These are phyloP conservation scores for Pigoraptor vietnamica DNA, from an alignment of 78 protist genomes.

Conservation along the genomic window DNA sequence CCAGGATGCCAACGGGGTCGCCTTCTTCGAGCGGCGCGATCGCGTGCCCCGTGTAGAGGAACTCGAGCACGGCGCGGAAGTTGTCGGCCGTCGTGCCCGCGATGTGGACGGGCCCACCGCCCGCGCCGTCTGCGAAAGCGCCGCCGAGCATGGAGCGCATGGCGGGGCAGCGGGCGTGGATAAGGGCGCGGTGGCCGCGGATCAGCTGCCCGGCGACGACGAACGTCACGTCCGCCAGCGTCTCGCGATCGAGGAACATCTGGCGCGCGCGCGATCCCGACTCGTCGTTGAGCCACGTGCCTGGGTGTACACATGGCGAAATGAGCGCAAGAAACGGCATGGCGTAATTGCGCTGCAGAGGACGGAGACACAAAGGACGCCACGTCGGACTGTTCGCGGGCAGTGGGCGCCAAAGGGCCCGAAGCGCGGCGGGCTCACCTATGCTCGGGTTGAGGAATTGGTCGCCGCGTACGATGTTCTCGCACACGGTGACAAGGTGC, in stretches of 20 bases:
- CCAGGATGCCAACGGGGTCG: background rate
- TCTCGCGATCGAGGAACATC: background rate
- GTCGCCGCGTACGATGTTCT: background rate
- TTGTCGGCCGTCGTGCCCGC: background rate
- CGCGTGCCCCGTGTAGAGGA: background rate
- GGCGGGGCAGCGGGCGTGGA: background rate
- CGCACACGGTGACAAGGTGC: background rate
- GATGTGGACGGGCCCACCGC: background rate
- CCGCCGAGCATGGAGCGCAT: background rate
- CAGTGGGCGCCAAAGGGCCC: no score
- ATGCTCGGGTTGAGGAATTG: background rate
- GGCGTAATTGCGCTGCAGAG: no score
- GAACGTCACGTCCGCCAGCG: background rate
- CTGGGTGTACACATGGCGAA: no score
- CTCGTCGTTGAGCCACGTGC: background rate
- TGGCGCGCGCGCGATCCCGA: background rate
- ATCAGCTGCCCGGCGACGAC: background rate
- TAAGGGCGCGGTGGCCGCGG: background rate
- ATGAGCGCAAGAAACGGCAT: no score
- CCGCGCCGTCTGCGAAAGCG: background rate
- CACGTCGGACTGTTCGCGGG: no score
- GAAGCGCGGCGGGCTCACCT: background rate
- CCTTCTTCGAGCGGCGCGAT: background rate
- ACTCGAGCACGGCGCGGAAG: background rate
- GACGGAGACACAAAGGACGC: no score